Percentiles rank a stretch among this genome's conserved stretches.
phyloP scores from a whole-genome alignment of 208 protist species.

The Leptomonas pyrrhocoris region DNA sequence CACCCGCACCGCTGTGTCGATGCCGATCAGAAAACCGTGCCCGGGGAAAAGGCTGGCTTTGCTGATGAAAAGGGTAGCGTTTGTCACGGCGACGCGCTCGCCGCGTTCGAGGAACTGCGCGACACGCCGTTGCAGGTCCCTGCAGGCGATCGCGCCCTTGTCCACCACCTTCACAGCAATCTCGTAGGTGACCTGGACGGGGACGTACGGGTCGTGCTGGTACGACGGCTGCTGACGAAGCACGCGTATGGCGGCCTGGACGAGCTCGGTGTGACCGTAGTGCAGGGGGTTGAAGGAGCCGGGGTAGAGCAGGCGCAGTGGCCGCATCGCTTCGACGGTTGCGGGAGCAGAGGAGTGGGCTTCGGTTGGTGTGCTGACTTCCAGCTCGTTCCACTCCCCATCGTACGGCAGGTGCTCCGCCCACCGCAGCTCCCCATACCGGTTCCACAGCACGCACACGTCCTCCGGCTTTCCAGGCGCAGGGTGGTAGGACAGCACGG shows the following conservation, averaged over 20 bases:
- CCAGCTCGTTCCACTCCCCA: background rate
- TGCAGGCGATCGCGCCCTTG: conserved; percentile 41
- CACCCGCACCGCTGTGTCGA: conserved; percentile 75
- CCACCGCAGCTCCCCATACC: conserved; percentile 49
- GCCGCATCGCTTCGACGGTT: background rate
- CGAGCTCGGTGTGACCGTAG: conserved; percentile 81
- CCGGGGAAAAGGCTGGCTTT: conserved; percentile 70
- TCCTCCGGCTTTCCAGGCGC: conserved; percentile 11
- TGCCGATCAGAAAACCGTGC: conserved; percentile 72
- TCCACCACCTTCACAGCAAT: conserved; percentile 62
- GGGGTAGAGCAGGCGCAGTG: conserved; percentile 60
- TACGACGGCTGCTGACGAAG: conserved; percentile 16
- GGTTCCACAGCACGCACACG: conserved; percentile 55
- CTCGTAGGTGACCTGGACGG: conserved; percentile 66
- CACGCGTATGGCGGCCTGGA: conserved; percentile 39
- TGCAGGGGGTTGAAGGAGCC: conserved; percentile 80
- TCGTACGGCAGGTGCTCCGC: conserved; percentile 15
- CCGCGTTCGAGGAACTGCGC: conserved; percentile 51
- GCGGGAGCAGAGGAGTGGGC: background rate
- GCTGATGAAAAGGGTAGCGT: conserved; percentile 60
- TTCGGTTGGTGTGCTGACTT: background rate
- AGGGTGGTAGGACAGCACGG: conserved; percentile 15
- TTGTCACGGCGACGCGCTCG: conserved; percentile 63
- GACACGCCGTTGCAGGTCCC: conserved; percentile 52
- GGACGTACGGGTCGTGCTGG: background rate